Base-by-base conservation (phyloP, 345 rosid species). In the Citrus australasica region DNA sequence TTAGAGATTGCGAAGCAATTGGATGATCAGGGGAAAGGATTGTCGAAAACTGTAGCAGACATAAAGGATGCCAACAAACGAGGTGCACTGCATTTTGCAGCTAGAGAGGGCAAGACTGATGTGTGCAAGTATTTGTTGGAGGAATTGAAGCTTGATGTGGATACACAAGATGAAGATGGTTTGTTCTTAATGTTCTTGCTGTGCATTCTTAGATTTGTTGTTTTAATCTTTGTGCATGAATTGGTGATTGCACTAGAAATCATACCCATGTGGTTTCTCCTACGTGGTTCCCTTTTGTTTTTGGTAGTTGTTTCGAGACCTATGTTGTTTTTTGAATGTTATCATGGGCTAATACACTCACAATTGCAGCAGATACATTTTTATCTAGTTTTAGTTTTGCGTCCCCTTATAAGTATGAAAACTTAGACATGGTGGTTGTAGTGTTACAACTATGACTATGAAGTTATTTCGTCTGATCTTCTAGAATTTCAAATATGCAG, bases 11-110 rank as follows among this genome's bases (percentile, higher is more conserved):
- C 97, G 6, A 56, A 82, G 62, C 89, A 92, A 87, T 93, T 95
- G 11, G 99, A 91, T 84, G 95, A 91, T 51, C 40, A 70, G 21
- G 98, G 97, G 27, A 87, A 92, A 80, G 97, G 86, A 69, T 38
- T 91, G 51, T 82, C 84, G 6, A 81, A 79, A 81, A 89, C 99
- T 13, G 88, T 95, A 76, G 90, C 87, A 64, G 93, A 89, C 83
- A 86, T 92, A 62, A 95, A 92, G 87, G 98, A 95, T 84, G 99
- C 96, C 2, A 93, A 95, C 80, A 86, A 92, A 84, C 87, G 98
- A 61, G 99, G 98, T 24, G 98, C 98, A 4, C 88, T 93, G 78
- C 99, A 95, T 84, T 95, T 95, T 85, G 97, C 97, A 3, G 97
- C 98, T 7, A 90, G 97, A 78, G 98, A 93, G 86, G 99, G 97